These are phyloP conservation scores for Marchantia polymorpha DNA, from an alignment of 225 moss, liverwort and hornwort genomes.

Conservation along the genomic window DNA sequence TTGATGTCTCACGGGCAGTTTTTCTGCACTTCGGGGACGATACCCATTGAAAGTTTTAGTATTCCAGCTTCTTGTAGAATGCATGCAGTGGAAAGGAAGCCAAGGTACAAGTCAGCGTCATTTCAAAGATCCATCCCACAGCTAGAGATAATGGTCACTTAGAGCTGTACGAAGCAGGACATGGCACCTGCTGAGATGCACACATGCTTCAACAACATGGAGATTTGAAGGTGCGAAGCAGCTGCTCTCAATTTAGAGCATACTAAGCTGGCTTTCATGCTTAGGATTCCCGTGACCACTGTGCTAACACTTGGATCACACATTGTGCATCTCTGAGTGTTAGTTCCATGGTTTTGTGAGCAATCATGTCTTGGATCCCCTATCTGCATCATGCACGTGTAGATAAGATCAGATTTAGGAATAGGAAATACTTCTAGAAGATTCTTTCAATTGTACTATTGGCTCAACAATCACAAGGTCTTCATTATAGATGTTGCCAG, in stretches of 20 bases:
- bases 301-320: conserved; percentile 40
- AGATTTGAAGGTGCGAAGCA: conserved; percentile 53
- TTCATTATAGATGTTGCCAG: conserved; percentile 17
- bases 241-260: conserved; percentile 46
- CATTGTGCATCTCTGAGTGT: conserved; percentile 37
- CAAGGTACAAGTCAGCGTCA: conserved; percentile 31
- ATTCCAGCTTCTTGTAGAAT: conserved; percentile 29
- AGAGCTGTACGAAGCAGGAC: conserved; percentile 37
- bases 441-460: conserved; percentile 23
- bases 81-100: conserved; percentile 35
- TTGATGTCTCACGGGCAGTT: conserved; percentile 4
- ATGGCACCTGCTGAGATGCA: conserved; percentile 35
- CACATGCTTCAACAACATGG: conserved; percentile 35
- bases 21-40: conserved; percentile 13
- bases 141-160: conserved; percentile 27
- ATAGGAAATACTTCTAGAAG: conserved; percentile 20
- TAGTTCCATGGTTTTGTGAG: conserved; percentile 29
- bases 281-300: conserved; percentile 36
- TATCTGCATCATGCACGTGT: conserved; percentile 29
- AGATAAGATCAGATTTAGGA: conserved; percentile 26
- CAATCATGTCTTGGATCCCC: conserved; percentile 27
- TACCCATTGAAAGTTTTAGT: conserved; percentile 18
- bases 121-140: conserved; percentile 26
- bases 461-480: conserved; percentile 22
- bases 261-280: conserved; percentile 46